Conservation (phyloP, 805 yeast genomes). For the Helenozyma baotianmanensis region DNA sequence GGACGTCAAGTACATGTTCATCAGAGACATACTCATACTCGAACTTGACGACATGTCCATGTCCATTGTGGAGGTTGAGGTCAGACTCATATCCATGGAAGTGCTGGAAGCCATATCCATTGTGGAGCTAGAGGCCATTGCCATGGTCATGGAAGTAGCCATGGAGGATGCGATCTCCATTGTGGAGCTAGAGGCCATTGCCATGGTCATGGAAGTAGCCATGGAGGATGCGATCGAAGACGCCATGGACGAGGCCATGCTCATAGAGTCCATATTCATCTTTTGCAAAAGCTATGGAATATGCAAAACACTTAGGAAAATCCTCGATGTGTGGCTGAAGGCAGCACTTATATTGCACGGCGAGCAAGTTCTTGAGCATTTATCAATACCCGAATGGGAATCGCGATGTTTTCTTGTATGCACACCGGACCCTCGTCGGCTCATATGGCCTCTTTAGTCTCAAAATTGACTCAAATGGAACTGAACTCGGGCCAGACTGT, state of each 20-base stretch:
- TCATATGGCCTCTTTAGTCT: neutral
- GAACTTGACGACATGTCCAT: constrained; percentile 10
- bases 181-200: constrained; percentile 4
- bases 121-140: constrained; percentile 4
- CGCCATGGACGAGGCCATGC: constrained; percentile 3
- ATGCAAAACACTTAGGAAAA: no score
- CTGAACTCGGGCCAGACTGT: no score
- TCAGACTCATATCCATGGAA: neutral
- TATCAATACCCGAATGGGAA: constrained; percentile 5
- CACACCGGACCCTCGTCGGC: neutral
- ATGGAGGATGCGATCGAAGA: constrained; percentile 1
- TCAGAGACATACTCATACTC: constrained; percentile 27
- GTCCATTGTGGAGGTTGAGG: constrained; percentile 6
- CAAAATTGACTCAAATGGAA: no score
- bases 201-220: constrained; percentile 3
- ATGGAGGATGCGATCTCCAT: constrained; percentile 1
- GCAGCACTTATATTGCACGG: constrained; percentile 4
- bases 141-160: constrained; percentile 3
- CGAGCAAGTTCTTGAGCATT: constrained; percentile 6
- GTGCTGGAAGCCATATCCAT: constrained; percentile 2
- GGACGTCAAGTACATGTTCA: constrained; percentile 58
- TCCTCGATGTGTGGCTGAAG: constrained; percentile 1
- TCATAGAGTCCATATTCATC: constrained; percentile 1
- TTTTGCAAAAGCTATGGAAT: no score
- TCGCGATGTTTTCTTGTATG: constrained; percentile 4